Evolutionary conservation across 441 rosid genomes (phyloP).

Genomic region (Breynia disticha): DNA sequence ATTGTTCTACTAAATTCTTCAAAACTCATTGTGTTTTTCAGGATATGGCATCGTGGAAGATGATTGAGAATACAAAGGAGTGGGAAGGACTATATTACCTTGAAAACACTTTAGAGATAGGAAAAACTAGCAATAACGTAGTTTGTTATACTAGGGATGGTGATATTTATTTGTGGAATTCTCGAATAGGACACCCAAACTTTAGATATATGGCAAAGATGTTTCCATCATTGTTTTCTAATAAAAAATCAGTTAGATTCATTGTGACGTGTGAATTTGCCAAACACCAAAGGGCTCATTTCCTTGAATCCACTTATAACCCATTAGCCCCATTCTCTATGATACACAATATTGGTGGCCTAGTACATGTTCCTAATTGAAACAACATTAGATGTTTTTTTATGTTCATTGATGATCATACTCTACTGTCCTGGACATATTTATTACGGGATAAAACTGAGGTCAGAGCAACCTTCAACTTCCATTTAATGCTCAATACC

Average conservation of each 20-base stretch:
- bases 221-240: not conserved
- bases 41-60: not conserved
- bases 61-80: not conserved
- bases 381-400: not conserved
- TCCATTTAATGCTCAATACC: not conserved
- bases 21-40: not conserved
- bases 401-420: not conserved
- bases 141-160: not conserved
- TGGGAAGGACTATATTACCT: not conserved
- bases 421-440: not conserved
- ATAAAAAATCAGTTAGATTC: not conserved
- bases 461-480: not conserved
- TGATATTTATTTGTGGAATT: not conserved
- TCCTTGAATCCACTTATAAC: not conserved
- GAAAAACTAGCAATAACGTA: not conserved
- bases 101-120: not conserved
- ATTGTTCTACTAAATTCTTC: not conserved
- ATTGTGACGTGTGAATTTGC: slow-evolving; percentile 4
- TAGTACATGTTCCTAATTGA: not conserved
- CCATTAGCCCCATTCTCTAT: not conserved
- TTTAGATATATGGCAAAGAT: not conserved
- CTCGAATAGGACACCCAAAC: not conserved
- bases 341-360: not conserved
- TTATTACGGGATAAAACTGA: not conserved
- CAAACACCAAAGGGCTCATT: not conserved